Percentiles rank a stretch among this genome's conserved stretches.
Evolutionary conservation across 176 grass and related monocot species (phyloP).

Genomic region (Avena insularis): DNA sequence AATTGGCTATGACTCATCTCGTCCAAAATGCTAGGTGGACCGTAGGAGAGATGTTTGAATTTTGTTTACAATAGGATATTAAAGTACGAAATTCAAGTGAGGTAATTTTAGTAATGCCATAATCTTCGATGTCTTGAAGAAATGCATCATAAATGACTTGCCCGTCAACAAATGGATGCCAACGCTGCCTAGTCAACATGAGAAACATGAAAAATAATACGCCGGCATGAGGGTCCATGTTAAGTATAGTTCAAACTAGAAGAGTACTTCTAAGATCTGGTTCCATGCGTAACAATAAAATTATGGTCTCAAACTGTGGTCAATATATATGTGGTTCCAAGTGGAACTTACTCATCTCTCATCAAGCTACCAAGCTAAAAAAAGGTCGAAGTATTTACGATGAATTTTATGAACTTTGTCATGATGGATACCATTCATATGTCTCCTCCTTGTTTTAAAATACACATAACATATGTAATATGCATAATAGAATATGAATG

Average conservation of each 20-base stretch:
- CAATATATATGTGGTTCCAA: not conserved
- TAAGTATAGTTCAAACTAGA: no score
- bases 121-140: not conserved
- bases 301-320: not conserved
- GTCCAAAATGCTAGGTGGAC: not conserved
- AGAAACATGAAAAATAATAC: not conserved
- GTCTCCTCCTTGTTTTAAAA: slow-evolving; percentile 13
- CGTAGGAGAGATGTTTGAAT: not conserved
- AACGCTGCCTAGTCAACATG: not conserved
- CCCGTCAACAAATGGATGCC: not conserved
- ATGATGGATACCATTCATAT: not conserved
- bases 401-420: not conserved
- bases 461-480: not conserved
- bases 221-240: not conserved
- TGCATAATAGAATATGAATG: not conserved
- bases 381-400: not conserved
- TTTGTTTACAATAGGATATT: not conserved
- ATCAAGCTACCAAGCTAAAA: not conserved
- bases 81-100: not conserved
- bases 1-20: not conserved
- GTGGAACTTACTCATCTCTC: not conserved
- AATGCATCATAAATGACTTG: not conserved
- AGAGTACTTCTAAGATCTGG: not conserved
- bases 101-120: not conserved
- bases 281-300: not conserved